A percentile compares a stretch with the other conserved stretches of the same genome.
These are phyloP conservation scores for Austroboletus olivaceoglutinosus DNA, from an alignment of 1,284 basidiomycete genomes.

Conservation along the genomic window DNA sequence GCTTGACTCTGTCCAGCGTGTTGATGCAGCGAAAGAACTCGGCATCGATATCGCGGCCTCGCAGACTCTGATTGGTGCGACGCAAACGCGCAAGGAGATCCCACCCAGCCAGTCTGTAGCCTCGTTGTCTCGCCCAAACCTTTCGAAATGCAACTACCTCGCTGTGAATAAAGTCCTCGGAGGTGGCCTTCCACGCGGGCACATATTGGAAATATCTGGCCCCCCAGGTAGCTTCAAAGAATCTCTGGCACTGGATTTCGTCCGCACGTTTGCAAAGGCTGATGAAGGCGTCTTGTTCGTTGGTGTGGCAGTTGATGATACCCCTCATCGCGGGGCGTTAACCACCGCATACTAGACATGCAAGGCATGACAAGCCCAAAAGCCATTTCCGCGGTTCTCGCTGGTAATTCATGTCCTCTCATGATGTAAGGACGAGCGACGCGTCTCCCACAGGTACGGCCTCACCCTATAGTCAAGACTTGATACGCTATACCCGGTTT, in stretches of 20 bases:
- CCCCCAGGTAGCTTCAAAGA: constrained; percentile 71
- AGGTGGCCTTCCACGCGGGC: constrained; percentile 58
- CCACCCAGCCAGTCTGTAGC: constrained; percentile 59
- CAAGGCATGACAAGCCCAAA: constrained; percentile 62
- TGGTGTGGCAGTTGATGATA: constrained; percentile 42
- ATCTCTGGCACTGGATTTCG: constrained; percentile 47
- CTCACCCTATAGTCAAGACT: constrained; percentile 17
- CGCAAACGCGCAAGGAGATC: constrained; percentile 34
- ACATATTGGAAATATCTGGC: constrained; percentile 69
- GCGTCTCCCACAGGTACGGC: constrained; percentile 25
- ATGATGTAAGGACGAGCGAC: constrained; percentile 5
- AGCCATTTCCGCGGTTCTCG: constrained; percentile 41
- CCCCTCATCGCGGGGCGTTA: constrained; percentile 10
- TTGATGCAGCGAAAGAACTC: constrained; percentile 39
- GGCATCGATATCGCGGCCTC: constrained; percentile 43
- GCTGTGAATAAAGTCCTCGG: constrained; percentile 56
- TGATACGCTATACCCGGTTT: constrained; percentile 34
- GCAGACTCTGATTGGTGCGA: constrained; percentile 43
- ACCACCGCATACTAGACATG: constrained; percentile 42
- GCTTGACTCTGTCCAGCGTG: background rate
- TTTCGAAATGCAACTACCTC: constrained; percentile 37
- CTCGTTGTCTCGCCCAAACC: constrained; percentile 36
- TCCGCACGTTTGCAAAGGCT: constrained; percentile 44
- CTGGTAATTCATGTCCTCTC: constrained; percentile 36
- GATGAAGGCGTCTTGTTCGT: constrained; percentile 57